Base-by-base conservation (phyloP, 257 asterid genomes). In the Primulina huaijiensis region DNA sequence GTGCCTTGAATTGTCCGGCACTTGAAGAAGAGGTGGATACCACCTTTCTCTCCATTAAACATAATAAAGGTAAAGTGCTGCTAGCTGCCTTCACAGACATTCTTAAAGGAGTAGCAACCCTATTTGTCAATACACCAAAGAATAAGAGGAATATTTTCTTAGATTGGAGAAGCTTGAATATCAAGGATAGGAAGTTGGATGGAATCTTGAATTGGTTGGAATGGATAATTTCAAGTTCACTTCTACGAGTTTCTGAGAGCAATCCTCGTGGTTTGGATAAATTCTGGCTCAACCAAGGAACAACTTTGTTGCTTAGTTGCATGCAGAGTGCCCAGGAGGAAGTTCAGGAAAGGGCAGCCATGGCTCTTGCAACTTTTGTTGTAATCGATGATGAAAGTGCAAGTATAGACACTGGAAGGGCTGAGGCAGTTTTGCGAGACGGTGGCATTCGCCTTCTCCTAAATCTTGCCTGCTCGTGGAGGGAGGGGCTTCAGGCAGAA, bases 311-410 rank as follows among this genome's bases (percentile, higher is more conserved):
- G 71, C 89, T 88, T 59, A 81, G 82, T 76, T 81, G 85, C 83
- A 78, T 84, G 92, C 96, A 77, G 76, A 90, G 96, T 68, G 60
- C 82, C 17, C 88, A 82, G 67, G 96, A 85, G 82, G 97, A 90
- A 79, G 90, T 90, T 76, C 94, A 88, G 79, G 97, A 90, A 79
- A 87, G 96, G 81, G 92, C 97, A 64, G 96, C 92, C 38, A 85
- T 90, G 2, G 97, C 90, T 67, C 85, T 90, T 71, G 95, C 96
- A 50, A 84, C 84, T 64, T 88, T 88, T 78, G 96, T 85, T 5
- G 92, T 88, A 77, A 86, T 81, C 31, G 96, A 88, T 59, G 97
- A 90, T 70, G 97, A 85, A 84, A 90, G 83, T 84, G 88, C 90
- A 64, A 81, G 79, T 78, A 86, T 90, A 38, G 90, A 90, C 65